Evolutionary conservation across 805 yeast species (phyloP).

Genomic region (Millerozyma miso): DNA sequence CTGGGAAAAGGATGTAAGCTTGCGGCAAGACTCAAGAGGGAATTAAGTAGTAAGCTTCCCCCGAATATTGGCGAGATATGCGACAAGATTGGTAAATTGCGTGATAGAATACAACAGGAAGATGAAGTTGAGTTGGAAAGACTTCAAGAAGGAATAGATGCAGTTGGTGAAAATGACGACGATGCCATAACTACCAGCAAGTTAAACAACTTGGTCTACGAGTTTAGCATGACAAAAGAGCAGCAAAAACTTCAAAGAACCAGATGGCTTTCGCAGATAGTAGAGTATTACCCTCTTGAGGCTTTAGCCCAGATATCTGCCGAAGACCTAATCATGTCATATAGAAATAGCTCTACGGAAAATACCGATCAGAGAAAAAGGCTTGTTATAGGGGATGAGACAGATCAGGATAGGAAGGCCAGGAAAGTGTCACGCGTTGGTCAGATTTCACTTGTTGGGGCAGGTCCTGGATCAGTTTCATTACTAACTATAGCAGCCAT

Average conservation of each 20-base stretch:
- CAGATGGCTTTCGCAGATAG: slow-evolving; percentile 84
- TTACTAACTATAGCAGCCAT: slow-evolving; percentile 82
- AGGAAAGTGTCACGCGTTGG: slow-evolving; percentile 33
- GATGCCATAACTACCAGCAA: slow-evolving; percentile 60
- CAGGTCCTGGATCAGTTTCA: slow-evolving; percentile 89
- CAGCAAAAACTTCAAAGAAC: slow-evolving; percentile 56
- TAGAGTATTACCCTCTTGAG: slow-evolving; percentile 81
- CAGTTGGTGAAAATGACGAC: slow-evolving; percentile 58
- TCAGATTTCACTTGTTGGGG: slow-evolving; percentile 75
- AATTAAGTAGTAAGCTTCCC: slow-evolving; percentile 63
- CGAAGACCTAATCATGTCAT: slow-evolving; percentile 50
- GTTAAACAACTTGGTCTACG: slow-evolving; percentile 60
- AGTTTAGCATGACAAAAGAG: slow-evolving; percentile 50
- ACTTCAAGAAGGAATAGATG: slow-evolving; percentile 17
- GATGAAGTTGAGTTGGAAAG: slow-evolving; percentile 34
- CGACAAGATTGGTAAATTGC: slow-evolving; percentile 60
- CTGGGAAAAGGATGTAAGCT: slow-evolving; percentile 86
- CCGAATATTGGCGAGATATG: slow-evolving; percentile 66
- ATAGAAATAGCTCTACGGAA: slow-evolving; percentile 14
- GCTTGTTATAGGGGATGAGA: neutral
- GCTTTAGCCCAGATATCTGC: slow-evolving; percentile 58
- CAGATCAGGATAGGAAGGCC: slow-evolving; percentile 1
- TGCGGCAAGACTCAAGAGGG: slow-evolving; percentile 76
- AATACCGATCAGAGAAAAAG: slow-evolving; percentile 1
- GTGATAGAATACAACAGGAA: slow-evolving; percentile 51